Evolutionary conservation across 2,329 filamentous ascomycete species (phyloP), one percentile per base, ranked within the genome.

Genomic region (Colletotrichum lentis): DNA sequence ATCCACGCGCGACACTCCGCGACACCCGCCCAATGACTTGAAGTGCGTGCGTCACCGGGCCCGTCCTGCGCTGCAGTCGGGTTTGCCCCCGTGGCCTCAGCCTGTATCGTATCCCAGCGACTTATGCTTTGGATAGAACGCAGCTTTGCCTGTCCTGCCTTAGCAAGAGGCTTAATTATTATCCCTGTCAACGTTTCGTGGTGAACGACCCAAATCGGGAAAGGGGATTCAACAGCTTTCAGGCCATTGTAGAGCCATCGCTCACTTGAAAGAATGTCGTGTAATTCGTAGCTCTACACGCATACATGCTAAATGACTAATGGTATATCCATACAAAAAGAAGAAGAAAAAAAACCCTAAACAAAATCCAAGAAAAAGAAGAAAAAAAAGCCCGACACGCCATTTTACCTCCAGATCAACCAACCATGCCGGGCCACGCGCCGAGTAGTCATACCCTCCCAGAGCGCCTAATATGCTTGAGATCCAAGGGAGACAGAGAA

Each of bases 281-380:
- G 16, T 43, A 16, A 62, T 22, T 55, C 49, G 49, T 55, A 27
- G 44, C 16, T 44, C 47, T 55, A 31, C 55, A 16, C n/a, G 16
- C 35, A 18, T 27, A n/a, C 14, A 35, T 35, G 37, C 24, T 24
- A 24, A n/a, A 12, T 35, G 27, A 1, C 27, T 31, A 18, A 27
- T 62, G 49, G 60, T 62, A 62, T 62, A 62, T 46, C 60, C 59
- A 14, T 46, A 24, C 49, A 62, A 44, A 46, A 8, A 31, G 46
- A 62, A n/a, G 4, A 24, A 56, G 35, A 46, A 8, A 43, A 56
- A 62, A 44, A 37, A 8, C 31, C 37, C 7, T 5, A 8, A 31
- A 31, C 7, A 31, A 8, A 31, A 31, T 31, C 7, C 7, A 31
- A 31, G 27, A 31, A 31, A 31, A 7, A 31, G 27, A 31, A 31